Percentiles rank a stretch among this genome's conserved stretches.
These are phyloP conservation scores for Rhexocercosporidium sp. DNA, from an alignment of 2,329 filamentous ascomycete species.

Conservation along the genomic window DNA sequence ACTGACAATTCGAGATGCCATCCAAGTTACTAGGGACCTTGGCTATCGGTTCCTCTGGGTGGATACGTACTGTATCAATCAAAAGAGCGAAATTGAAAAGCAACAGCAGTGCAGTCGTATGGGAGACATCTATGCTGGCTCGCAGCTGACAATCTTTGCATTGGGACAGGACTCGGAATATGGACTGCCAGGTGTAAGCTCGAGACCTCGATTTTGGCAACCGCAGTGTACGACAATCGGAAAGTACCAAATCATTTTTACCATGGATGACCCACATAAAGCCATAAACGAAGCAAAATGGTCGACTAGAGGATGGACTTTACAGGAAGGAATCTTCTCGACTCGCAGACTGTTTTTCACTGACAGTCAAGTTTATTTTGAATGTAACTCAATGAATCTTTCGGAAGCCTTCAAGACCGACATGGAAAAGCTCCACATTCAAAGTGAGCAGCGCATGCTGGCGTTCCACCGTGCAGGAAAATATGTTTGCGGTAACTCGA, in stretches of 20 bases:
- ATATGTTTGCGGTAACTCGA: background rate
- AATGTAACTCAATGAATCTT: background rate
- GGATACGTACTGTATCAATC: conserved; percentile 31
- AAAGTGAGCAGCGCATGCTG: background rate
- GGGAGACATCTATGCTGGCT: conserved; percentile 30
- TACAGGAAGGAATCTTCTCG: background rate
- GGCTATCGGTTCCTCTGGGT: conserved; percentile 28
- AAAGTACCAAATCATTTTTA: background rate
- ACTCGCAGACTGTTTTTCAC: background rate
- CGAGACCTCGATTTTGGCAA: conserved; percentile 17
- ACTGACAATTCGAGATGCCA: conserved; percentile 31
- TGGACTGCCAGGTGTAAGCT: conserved; percentile 22
- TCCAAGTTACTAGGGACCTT: conserved; percentile 32
- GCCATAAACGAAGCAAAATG: background rate
- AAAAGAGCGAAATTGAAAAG: conserved; percentile 19
- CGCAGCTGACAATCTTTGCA: conserved; percentile 31
- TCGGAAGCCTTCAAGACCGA: background rate
- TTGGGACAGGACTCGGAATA: conserved; percentile 33
- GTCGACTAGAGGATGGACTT: background rate
- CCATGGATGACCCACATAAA: background rate
- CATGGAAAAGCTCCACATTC: background rate
- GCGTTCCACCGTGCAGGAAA: background rate
- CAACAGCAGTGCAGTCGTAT: conserved; percentile 33
- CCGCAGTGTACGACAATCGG: conserved; percentile 11
- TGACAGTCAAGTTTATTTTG: background rate